Evolutionary conservation across 2,329 filamentous ascomycete species (phyloP), one percentile per base, ranked within the genome.

Genomic region (Botryosphaeria dothidea): DNA sequence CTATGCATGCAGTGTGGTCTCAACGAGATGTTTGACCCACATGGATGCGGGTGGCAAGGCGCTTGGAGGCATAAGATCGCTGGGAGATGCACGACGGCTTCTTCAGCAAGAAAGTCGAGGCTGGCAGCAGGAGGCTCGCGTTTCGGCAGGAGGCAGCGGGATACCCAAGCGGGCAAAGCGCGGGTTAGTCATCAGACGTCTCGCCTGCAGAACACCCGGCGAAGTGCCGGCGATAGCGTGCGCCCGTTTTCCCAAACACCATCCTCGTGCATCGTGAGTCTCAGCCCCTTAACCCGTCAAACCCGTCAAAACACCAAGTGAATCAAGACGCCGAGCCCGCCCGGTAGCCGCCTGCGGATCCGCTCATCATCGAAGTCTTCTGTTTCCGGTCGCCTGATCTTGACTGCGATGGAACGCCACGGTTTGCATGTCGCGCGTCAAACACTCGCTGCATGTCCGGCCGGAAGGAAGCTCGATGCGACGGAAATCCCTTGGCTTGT

Each of bases 311-410:
- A 60, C 56, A 60, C 56, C 38, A 46, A 23, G 27, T 60, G 56
- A 60, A 46, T 43, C 56, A 60, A 58, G 49, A 34, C 49, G 54
- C 38, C 36, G 23, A 31, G 38, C 15, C 6, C 17, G n/a, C 27
- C n/a, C n/a, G 19, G 8, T 23, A 15, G 38, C 34, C 49, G 27
- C 15, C 49, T 34, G 27, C 27, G 49, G 27, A 36, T 34, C 48
- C n/a, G 46, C 46, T 15, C 46, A 49, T 27, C 46, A 49, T 21
- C 54, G 21, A 58, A 25, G 23, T 15, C 13, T 9, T 43, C 54
- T 41, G 56, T 60, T 60, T 60, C 41, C 56, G 25, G 41, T 60
- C 56, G 56, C 56, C 56, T 60, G 56, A 60, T 60, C 38, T 60
- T 46, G 45, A 23, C 25, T 21, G 38, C 9, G 17, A 25, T 43